Percentiles rank a stretch among this genome's conserved stretches.
Conservation (phyloP, 2,329 filamentous ascomycete genomes). For the Fusarium continuum region DNA sequence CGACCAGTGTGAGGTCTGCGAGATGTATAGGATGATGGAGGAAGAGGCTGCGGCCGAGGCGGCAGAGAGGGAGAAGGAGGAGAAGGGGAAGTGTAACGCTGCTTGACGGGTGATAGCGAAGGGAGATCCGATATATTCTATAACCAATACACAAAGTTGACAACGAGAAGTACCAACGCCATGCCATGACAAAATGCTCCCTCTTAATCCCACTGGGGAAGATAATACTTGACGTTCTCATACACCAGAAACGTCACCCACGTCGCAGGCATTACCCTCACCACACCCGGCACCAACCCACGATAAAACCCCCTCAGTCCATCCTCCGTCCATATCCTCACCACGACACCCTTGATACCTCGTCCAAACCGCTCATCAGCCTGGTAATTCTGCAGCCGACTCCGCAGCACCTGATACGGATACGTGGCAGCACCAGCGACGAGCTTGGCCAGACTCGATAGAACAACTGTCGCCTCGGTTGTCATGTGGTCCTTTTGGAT, state of each 20-base stretch:
- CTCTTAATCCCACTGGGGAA: conserved; percentile 58
- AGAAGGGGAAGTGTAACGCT: neutral
- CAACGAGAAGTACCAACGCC: neutral
- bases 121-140: too few relatives aligned
- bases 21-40: conserved; percentile 3
- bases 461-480: conserved; percentile 80
- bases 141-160: neutral
- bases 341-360: conserved; percentile 74
- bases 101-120: neutral
- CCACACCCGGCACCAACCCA: conserved; percentile 86
- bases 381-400: conserved; percentile 88
- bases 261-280: conserved; percentile 91
- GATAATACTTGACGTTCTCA: conserved; percentile 85
- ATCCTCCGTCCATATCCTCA: conserved; percentile 80
- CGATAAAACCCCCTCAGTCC: conserved; percentile 89
- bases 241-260: conserved; percentile 98
- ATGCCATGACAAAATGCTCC: neutral
- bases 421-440: conserved; percentile 92
- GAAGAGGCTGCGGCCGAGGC: conserved; percentile 2
- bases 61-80: neutral
- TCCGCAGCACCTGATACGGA: conserved; percentile 92
- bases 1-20: conserved; percentile 24
- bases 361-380: conserved; percentile 78
- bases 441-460: conserved; percentile 84
- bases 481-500: conserved; percentile 55